Conservation (phyloP, 208 protist genomes). For the Leishmania gerbilli region DNA sequence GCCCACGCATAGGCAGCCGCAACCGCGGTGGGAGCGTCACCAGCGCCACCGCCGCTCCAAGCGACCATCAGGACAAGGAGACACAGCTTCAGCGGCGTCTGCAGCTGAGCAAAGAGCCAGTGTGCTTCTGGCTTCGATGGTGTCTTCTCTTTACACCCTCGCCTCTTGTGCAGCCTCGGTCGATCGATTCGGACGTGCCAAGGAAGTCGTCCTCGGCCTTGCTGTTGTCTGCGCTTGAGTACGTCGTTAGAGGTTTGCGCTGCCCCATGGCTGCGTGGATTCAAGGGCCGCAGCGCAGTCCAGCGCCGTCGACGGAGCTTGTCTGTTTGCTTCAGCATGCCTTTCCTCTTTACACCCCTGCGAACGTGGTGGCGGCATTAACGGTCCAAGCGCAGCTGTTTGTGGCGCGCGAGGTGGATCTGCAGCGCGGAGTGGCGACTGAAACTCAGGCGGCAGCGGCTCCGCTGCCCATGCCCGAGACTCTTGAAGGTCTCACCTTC, state of each 20-base stretch:
- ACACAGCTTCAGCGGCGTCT: constrained; percentile 14
- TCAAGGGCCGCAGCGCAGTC: not conserved
- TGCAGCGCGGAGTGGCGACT: not conserved
- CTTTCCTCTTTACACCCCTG: constrained; percentile 16
- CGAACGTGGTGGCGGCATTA: constrained; percentile 3
- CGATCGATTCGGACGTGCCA: not conserved
- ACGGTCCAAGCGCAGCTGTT: constrained; percentile 10
- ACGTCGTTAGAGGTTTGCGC: not conserved
- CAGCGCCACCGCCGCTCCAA: not conserved
- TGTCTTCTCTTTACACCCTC: constrained; percentile 18
- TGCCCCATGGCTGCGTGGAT: not conserved
- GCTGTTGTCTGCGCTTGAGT: not conserved
- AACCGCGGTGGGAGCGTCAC: not conserved
- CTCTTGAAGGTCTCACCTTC: not conserved
- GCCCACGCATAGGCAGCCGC: not conserved
- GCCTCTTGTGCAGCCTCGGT: not conserved
- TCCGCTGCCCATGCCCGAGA: not conserved
- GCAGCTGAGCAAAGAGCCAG: constrained; percentile 18
- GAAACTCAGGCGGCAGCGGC: not conserved
- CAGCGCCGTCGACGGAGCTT: constrained; percentile 12
- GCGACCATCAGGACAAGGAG: not conserved
- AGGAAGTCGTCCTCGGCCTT: not conserved
- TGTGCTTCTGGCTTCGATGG: constrained; percentile 33
- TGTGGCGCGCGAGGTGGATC: not conserved
- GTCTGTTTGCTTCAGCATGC: not conserved